These are phyloP conservation scores for Echeveria elegans DNA, from an alignment of 164 flowering plant species.

Conservation along the genomic window DNA sequence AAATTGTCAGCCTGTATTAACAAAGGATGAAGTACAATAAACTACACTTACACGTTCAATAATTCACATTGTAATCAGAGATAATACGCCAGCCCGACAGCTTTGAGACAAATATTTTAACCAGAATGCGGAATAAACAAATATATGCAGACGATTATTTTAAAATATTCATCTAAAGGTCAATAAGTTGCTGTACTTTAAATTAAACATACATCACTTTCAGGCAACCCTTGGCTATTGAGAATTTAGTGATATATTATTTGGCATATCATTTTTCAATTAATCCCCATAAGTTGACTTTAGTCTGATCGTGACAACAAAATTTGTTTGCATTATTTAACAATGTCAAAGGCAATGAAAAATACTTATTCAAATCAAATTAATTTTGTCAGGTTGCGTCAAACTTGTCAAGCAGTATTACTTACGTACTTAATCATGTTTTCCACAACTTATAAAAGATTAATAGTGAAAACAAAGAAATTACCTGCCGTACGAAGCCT, in stretches of 20 bases:
- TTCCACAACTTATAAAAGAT: too few species aligned
- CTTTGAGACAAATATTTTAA: not conserved
- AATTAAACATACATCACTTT: not conserved
- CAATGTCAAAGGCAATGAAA: conserved; percentile 3
- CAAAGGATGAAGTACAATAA: not conserved
- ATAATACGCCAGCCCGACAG: not conserved
- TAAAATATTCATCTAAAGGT: not conserved
- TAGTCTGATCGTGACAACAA: not conserved
- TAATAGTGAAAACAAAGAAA: not conserved
- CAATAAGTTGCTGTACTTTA: not conserved
- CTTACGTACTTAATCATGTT: too few species aligned
- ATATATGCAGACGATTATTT: too few species aligned
- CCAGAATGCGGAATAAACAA: too few species aligned
- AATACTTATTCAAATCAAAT: not conserved
- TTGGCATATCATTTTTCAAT: too few species aligned
- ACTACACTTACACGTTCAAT: not conserved
- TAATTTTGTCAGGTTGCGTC: not conserved
- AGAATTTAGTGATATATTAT: too few species aligned
- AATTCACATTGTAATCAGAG: not conserved
- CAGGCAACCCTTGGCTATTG: not conserved
- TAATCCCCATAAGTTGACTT: conserved; percentile 1
- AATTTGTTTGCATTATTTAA: not conserved
- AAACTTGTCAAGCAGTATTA: too few species aligned
- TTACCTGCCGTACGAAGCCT: conserved; percentile 94
- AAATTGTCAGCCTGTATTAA: conserved; percentile 75